These are phyloP conservation scores for Calamus simplicifolius DNA, from an alignment of 176 grass and related monocot species.

Conservation along the genomic window DNA sequence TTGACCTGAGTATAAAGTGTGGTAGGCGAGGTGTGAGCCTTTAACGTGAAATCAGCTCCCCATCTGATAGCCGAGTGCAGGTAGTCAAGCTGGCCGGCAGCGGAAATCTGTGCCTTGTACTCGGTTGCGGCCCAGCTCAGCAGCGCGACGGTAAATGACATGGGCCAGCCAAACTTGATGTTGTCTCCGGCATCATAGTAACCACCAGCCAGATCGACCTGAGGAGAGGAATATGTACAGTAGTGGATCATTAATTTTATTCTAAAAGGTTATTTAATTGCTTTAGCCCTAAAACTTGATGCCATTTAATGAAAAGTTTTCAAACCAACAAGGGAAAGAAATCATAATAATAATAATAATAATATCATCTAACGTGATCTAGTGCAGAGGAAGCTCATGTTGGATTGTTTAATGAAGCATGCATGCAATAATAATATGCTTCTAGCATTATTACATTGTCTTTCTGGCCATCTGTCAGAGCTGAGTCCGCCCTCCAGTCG, in stretches of 20 bases:
- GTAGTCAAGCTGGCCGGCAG: constrained; percentile 18
- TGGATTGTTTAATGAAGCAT: background rate
- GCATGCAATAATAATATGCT: background rate
- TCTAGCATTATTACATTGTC: constrained; percentile 31
- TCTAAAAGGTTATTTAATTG: no score
- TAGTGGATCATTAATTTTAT: no score
- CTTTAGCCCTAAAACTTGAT: no score
- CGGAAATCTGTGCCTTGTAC: constrained; percentile 16
- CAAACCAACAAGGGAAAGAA: no score
- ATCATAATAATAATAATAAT: no score
- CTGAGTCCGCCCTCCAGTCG: constrained; percentile 38
- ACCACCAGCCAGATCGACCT: constrained; percentile 50
- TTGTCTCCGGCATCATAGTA: constrained; percentile 84
- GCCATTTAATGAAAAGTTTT: no score
- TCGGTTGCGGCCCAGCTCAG: constrained; percentile 50
- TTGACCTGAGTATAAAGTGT: constrained; percentile 43
- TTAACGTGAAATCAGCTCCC: constrained; percentile 39
- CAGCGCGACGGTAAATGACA: constrained; percentile 45
- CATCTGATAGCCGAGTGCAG: constrained; percentile 36
- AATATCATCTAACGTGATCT: background rate
- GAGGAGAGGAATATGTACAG: background rate
- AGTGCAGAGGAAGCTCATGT: background rate
- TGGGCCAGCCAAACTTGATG: constrained; percentile 59
- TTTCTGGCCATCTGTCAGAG: constrained; percentile 30
- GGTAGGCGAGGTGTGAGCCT: constrained; percentile 29